Base-by-base conservation (phyloP, 805 yeast species). In the Spathaspora arborariae region DNA sequence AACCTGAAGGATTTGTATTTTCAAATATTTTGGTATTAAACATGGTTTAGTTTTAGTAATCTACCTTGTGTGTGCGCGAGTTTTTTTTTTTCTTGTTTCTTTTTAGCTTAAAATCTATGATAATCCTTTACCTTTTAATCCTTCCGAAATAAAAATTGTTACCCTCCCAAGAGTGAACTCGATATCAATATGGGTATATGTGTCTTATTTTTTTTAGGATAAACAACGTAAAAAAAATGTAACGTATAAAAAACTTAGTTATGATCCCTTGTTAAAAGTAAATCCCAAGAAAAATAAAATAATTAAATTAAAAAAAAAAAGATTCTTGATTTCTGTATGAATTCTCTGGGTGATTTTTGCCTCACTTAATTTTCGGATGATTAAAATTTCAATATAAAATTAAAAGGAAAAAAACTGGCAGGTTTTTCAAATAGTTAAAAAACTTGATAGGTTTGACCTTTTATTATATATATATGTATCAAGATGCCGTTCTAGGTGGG, bases 11-110 rank as follows among this genome's bases (percentile, higher is more conserved):
- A 42, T 49, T 50, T 6, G 45, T 26, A 42, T 56, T 65, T 40
- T 71, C 76, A 54, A 72, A 72, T 39, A 72, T 72, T 49, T 64
- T 59, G 40, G 76, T 70, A 52, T 72, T 72, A 48, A 72, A 72
- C 76, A 72, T 72, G 30, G 42, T 44, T 13, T 72, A 26, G 41
- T 44, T 10, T 3, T 27, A 10, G 18, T 30, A n/a, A n/a, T n/a
- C n/a, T n/a, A n/a, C n/a, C n/a, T n/a, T 30, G n/a, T 13, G 5
- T 27, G 5, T 13, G 33, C n/a, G n/a, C 10, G 8, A 7, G 33
- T 30, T 30, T 30, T 30, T 30, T 30, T 30, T 30, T 30, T 30
- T 8, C 26, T 9, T 22, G 26, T 22, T 22, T 22, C 26, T 9
- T 9, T 9, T 22, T 22, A 7, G 26, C 9, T 22, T 22, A 22